These are phyloP conservation scores for Hirsutella minnesotensis DNA, from an alignment of 2,329 filamentous ascomycete genomes.

Conservation along the genomic window DNA sequence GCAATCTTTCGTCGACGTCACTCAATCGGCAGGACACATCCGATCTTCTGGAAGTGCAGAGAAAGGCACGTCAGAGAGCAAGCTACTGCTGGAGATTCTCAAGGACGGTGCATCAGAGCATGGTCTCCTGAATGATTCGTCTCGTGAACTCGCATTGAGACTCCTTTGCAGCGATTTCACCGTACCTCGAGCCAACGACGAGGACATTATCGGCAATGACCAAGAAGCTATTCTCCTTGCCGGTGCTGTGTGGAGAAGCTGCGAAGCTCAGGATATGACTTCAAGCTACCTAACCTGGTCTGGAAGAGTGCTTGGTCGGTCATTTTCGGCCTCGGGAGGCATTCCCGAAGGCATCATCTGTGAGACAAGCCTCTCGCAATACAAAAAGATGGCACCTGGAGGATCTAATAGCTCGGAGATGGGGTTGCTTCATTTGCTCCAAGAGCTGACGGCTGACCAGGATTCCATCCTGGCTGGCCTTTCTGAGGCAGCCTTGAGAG, in stretches of 20 bases:
- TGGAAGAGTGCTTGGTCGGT: slow-evolving; percentile 69
- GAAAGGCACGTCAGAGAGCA: slow-evolving; percentile 62
- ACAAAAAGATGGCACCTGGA: slow-evolving; percentile 31
- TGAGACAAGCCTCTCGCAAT: slow-evolving; percentile 45
- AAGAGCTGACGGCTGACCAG: slow-evolving; percentile 46
- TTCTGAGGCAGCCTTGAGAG: slow-evolving; percentile 47
- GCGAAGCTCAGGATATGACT: slow-evolving; percentile 50
- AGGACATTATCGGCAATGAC: slow-evolving; percentile 62
- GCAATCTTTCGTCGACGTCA: slow-evolving; percentile 53
- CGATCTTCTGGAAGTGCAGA: slow-evolving; percentile 57
- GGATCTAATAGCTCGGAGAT: slow-evolving; percentile 47
- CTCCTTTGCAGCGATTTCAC: slow-evolving; percentile 68
- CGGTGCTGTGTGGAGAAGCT: slow-evolving; percentile 64
- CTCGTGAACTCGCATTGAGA: slow-evolving; percentile 56
- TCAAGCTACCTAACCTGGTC: slow-evolving; percentile 73
- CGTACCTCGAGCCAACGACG: slow-evolving; percentile 26
- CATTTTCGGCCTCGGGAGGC: slow-evolving; percentile 66
- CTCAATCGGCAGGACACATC: slow-evolving; percentile 56
- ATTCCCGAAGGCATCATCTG: slow-evolving; percentile 48
- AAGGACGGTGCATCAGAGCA: slow-evolving; percentile 53
- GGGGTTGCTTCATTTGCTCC: slow-evolving; percentile 49
- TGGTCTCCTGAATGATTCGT: slow-evolving; percentile 57
- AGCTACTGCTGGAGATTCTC: slow-evolving; percentile 67
- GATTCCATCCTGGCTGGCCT: slow-evolving; percentile 44
- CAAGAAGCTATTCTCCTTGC: slow-evolving; percentile 48